Evolutionary conservation across 2,329 filamentous ascomycete species (phyloP).

Genomic region (Phialocephala sp.): DNA sequence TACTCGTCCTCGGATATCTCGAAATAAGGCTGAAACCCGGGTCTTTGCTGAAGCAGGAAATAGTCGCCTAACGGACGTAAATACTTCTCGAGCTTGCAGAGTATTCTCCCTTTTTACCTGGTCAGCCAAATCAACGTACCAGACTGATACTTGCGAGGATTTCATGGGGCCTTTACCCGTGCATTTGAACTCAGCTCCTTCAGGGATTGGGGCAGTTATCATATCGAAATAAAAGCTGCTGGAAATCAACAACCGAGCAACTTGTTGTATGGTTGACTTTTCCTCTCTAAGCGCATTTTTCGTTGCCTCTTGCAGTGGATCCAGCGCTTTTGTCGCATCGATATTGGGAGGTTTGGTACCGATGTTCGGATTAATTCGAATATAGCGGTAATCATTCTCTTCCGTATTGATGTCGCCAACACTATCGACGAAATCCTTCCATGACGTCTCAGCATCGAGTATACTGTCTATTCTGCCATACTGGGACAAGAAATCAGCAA

Average conservation of each 20-base stretch:
- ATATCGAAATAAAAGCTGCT: conserved; percentile 1
- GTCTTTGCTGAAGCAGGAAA: conserved; percentile 1
- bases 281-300: background rate
- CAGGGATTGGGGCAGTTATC: background rate
- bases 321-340: background rate
- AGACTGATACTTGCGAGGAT: background rate
- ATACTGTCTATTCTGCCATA: conserved; percentile 12
- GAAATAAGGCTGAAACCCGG: conserved; percentile 10
- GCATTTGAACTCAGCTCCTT: background rate
- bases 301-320: background rate
- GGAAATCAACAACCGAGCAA: conserved; percentile 1
- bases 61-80: conserved; percentile 4
- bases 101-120: background rate
- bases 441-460: conserved; percentile 11
- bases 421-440: conserved; percentile 4
- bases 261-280: background rate
- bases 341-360: background rate
- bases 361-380: conserved; percentile 4
- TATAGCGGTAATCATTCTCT: background rate
- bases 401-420: background rate
- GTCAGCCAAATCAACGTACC: background rate
- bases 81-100: background rate
- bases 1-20: background rate
- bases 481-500: background rate
- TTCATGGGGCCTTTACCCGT: background rate